Base-by-base conservation (phyloP, 1,284 basidiomycete species). In the Tylopilus sp. region DNA sequence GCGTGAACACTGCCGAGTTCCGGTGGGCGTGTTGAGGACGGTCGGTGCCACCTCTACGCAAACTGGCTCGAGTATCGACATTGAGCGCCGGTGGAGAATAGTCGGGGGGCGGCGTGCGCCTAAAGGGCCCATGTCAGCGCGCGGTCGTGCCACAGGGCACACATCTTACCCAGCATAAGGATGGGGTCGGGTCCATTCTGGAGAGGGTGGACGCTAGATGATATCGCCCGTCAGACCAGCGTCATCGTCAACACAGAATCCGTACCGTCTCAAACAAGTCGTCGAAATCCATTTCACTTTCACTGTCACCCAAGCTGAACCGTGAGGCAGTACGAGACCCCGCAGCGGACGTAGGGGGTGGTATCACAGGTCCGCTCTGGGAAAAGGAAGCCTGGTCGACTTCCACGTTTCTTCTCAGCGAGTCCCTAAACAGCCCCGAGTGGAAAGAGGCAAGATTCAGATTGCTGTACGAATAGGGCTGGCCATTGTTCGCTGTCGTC, bases 371-470 rank as follows among this genome's bases (percentile, higher is more conserved):
- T 31, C 42, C 57, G 7, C 26, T 55, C 15, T 51, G 41, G 14
- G 58, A 47, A n/a, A 64, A 56, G 7, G 65, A 46, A 11, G 40
- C 19, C 19, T 63, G 67, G 17, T 62, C 57, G 3, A 59, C 67
- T 33, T 70, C 69, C n/a, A 50, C 66, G 31, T 69, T 68, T 32
- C 67, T 68, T 53, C 64, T 63, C 10, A 72, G 20, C 24, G 67
- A 71, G 54, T 68, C 67, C 24, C 67, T 64, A 46, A 72, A 68
- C 20, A 72, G 32, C 4, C 67, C 67, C 20, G 70, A 65, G 33
- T 69, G 65, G 50, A 72, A 68, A 31, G 69, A 54, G n/a, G 68
- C 57, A 7, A 71, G 49, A 26, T 72, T 66, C 24, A 71, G 25
- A 32, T 65, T 70, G 47, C 57, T 58, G 44, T 71, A 72, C 7